These are phyloP conservation scores for Cercospora beticola DNA, from an alignment of 2,329 filamentous ascomycete species.

Conservation along the genomic window DNA sequence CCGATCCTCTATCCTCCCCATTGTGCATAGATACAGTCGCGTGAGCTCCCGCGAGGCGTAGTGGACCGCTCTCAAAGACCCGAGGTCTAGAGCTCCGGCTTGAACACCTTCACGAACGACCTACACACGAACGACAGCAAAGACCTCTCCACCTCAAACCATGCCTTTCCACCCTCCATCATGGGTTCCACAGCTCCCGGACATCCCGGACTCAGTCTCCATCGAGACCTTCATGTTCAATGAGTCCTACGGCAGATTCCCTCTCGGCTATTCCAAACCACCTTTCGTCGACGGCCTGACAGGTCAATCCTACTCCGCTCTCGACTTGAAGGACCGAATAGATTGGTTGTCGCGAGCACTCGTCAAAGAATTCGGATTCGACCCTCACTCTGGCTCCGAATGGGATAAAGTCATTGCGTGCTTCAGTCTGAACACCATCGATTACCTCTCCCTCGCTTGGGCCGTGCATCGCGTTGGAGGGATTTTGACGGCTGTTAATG, in stretches of 20 bases:
- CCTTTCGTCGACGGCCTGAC: conserved; percentile 77
- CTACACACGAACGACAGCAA: background rate
- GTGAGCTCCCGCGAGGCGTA: background rate
- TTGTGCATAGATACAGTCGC: background rate
- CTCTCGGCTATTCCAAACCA: conserved; percentile 62
- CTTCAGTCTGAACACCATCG: conserved; percentile 82
- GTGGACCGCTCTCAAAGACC: background rate
- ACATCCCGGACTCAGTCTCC: conserved; percentile 71
- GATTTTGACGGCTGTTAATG: conserved; percentile 71
- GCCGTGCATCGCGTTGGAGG: conserved; percentile 74
- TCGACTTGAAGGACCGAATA: conserved; percentile 64
- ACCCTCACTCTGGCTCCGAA: conserved; percentile 67
- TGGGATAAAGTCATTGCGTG: conserved; percentile 79
- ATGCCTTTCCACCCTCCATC: conserved; percentile 61
- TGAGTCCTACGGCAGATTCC: conserved; percentile 66
- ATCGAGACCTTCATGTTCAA: conserved; percentile 75
- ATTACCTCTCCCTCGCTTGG: conserved; percentile 71
- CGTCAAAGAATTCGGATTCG: conserved; percentile 68
- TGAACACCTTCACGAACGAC: background rate
- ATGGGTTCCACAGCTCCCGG: conserved; percentile 62
- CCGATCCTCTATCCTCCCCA: background rate
- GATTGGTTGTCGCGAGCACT: conserved; percentile 68
- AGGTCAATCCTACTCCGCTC: conserved; percentile 61
- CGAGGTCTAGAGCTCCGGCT: background rate
- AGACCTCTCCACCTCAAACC: conserved; percentile 1